Evolutionary conservation across 352 stramenopile genomes (phyloP), one percentile per base, ranked within the genome.

Genomic region (Phytophthora lateralis): DNA sequence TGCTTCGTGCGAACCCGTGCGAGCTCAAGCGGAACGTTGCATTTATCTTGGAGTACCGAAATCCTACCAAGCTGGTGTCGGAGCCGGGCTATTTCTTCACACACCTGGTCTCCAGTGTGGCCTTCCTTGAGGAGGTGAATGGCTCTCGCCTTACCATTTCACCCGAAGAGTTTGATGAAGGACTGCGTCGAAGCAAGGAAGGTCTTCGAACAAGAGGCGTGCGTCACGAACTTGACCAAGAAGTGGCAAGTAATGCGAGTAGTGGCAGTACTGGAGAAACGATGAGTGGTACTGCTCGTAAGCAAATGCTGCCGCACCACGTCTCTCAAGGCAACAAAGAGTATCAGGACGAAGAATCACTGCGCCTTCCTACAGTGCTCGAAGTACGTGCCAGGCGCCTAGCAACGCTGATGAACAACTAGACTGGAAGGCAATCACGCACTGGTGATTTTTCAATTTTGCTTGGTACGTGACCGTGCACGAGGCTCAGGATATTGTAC

Each of bases 81-180:
- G 91, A 98, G 65, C 85, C 87, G 3, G 90, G 92, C 1, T 98
- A 98, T 48, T 97, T 97, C 51, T 94, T 98, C 60, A 98, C 93
- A 7, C 88, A 98, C 53, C 52, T 98, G 12, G 75, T 91, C 29
- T 93, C 83, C 9, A 91, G 79, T 37, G 70, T 96, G 2, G 81
- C 80, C 8, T 96, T 96, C 38, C 43, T 96, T 0, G 86, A 95
- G 35, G 75, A 92, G 24, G 73, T 93, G 17, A 78, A 93, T 53
- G 78, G 78, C 8, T 82, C 82, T 9, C 59, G 77, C 14, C 70
- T 95, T 6, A 93, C 81, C 0, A 95, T 95, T 41, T 82, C 79
- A 0, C 53, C 72, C 0, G 79, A 91, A 24, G 86, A 93, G 26
- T 95, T 95, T 48, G 76, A 93, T 9, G 61, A 80, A 43, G 84